Evolutionary conservation across 2,329 filamentous ascomycete genomes (phyloP), one percentile per base, ranked within the genome.

Genomic region (Seiridium cupressi): DNA sequence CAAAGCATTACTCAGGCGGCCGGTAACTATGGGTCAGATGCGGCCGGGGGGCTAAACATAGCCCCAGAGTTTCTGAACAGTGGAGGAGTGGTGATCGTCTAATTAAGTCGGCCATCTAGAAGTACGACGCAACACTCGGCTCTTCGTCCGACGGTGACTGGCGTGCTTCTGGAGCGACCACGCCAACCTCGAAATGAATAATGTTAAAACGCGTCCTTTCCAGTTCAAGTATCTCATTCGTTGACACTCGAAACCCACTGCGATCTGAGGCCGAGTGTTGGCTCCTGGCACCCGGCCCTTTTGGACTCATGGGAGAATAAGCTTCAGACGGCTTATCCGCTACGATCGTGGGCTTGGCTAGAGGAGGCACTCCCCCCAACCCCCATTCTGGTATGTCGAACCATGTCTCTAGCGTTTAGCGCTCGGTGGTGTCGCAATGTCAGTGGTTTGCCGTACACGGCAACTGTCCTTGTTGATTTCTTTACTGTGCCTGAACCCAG

Each of bases 1-100:
- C 26, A 48, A n/a, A 36, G 36, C 3, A 60, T 61, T 4, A 53
- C 57, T 7, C 57, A 59, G 18, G 40, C 35, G 5, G 57, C 57
- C 10, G 48, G 35, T 9, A 59, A 44, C 31, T 54, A 44, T 34
- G 57, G 48, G 5, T 38, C 57, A 1, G 40, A 51, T 38, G 48
- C 47, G 4, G 13, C 13, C 10, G 57, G 57, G 13, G 57, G 47
- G 8, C 32, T 53, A 5, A 51, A 59, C 34, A 59, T 59, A 18
- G 47, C 57, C 9, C 11, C 47, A 42, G 38, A 42, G 13, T 7
- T 42, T 13, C 13, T 42, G 38, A 42, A 42, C 13, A 8, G 38
- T 13, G 38, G 38, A 42, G 38, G 38, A 42, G 38, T 7, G 7
- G 13, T 42, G 38, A 42, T 42, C 38, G 13, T 42, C 38, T 26